These are phyloP conservation scores for Cladophialophora carrionii DNA, from an alignment of 2,329 filamentous ascomycete genomes.

Conservation along the genomic window DNA sequence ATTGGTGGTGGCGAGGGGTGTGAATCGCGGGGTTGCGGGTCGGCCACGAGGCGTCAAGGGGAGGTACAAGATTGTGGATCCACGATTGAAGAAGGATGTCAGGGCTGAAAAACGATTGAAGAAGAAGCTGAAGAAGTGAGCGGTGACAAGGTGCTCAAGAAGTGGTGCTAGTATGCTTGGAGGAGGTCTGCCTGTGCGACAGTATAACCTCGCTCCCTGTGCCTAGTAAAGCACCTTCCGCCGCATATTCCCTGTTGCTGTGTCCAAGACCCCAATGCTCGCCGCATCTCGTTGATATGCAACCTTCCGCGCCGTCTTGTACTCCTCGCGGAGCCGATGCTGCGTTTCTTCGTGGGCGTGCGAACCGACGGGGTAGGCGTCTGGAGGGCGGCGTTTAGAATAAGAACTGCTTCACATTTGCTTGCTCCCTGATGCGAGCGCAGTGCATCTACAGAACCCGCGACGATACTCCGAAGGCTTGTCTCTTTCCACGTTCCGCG, in stretches of 20 bases:
- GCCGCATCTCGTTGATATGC: not conserved
- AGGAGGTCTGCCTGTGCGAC: not conserved
- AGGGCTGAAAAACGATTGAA: conserved; percentile 78
- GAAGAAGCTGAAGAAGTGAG: conserved; percentile 67
- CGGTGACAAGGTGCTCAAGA: too few relatives aligned
- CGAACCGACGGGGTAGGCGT: not conserved
- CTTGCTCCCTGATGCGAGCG: not conserved
- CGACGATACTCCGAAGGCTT: not conserved
- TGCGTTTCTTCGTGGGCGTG: not conserved
- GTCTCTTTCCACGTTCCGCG: not conserved
- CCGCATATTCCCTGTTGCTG: not conserved
- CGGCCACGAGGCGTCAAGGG: conserved; percentile 91
- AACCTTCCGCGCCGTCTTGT: not conserved
- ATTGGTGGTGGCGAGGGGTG: conserved; percentile 83
- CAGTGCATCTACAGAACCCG: not conserved
- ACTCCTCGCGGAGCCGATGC: not conserved
- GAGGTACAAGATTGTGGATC: conserved; percentile 95
- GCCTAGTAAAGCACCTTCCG: not conserved
- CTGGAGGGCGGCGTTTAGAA: not conserved
- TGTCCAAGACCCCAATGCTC: not conserved
- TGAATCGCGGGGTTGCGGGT: conserved; percentile 82
- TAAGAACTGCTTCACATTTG: not conserved
- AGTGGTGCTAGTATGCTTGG: not conserved
- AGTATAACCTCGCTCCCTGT: not conserved
- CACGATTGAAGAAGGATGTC: conserved; percentile 94